Base-by-base conservation (phyloP, 2,329 filamentous ascomycete species). In the Trichoderma sp. region DNA sequence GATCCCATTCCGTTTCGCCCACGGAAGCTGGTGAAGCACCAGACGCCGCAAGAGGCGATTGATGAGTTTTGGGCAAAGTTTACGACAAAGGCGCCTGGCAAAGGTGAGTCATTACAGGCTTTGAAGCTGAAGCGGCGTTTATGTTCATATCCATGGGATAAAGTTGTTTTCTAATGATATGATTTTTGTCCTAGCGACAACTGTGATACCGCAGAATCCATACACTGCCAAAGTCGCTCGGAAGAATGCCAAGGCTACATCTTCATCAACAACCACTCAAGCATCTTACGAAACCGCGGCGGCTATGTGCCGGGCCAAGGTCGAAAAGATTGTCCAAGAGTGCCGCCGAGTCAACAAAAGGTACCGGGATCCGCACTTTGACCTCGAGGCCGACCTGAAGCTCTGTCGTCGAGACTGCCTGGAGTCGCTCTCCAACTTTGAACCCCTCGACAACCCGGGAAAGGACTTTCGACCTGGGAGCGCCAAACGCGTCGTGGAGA, bases 361-460 rank as follows among this genome's bases (percentile, higher is more conserved):
- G 80, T 97, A 97, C 78, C 88, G 91, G 17, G 93, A 97, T 78
- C 88, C 91, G n/a, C 90, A 96, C 79, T 97, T 97, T 78, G 92
- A 97, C 78, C 89, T 97, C 66, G 93, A 96, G 78, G 84, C 88
- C 47, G 93, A 95, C 79, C 85, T 94, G 73, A 92, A 93, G 81
- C 84, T 84, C 47, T 81, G 82, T n/a, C 80, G 78, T 6, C 82
- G 83, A 55, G 85, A 89, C 76, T 88, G 85, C 36, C 81, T 88
- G 28, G 80, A 85, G 72, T 82, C 82, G 43, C 82, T 85, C 23
- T 77, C 78, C 75, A 83, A 85, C 75, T 58, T 70, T 55, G 76
- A 74, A 6, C 75, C 73, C 7, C 34, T 70, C 3, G 73, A 75
- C 2, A 61, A 72, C 2, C 80, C 78, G 0, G 79, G 78, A 30